These are phyloP conservation scores for Diutina siamensis DNA, from an alignment of 1,139 yeast genomes.

Conservation along the genomic window DNA sequence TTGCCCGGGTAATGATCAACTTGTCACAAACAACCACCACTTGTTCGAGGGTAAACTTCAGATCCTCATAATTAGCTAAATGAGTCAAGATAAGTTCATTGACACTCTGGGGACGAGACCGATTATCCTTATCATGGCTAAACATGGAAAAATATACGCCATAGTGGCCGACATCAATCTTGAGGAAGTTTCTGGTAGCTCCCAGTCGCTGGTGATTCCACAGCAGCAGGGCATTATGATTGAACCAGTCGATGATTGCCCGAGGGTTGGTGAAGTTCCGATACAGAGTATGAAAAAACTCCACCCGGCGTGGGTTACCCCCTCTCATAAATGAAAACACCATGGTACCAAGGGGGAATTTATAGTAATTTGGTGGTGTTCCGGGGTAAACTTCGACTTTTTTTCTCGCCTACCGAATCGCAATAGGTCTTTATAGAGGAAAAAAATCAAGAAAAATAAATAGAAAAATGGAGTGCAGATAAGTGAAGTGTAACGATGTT, in stretches of 20 bases:
- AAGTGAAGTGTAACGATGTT: too few species aligned
- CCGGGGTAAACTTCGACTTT: neutral
- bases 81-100: neutral
- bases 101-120: conserved; percentile 10
- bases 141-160: conserved; percentile 34
- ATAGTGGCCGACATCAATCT: conserved; percentile 30
- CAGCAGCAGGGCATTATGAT: conserved; percentile 23
- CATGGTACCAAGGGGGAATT: too few species aligned
- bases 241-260: conserved; percentile 11
- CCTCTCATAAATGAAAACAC: conserved; percentile 4
- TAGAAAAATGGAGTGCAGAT: neutral
- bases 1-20: conserved; percentile 21
- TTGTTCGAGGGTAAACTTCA: conserved; percentile 6
- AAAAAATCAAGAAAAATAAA: too few species aligned
- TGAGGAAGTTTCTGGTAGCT: conserved; percentile 16
- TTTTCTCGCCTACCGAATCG: too few species aligned
- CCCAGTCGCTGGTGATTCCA: conserved; percentile 12
- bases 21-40: conserved; percentile 8
- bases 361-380: neutral
- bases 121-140: conserved; percentile 24
- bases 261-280: conserved; percentile 18
- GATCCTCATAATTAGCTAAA: conserved; percentile 1
- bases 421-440: too few species aligned
- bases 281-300: conserved; percentile 31
- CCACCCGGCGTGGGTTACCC: conserved; percentile 14